These are phyloP conservation scores for Vachellia collinsii DNA, from an alignment of 306 rosid genomes.

Conservation along the genomic window DNA sequence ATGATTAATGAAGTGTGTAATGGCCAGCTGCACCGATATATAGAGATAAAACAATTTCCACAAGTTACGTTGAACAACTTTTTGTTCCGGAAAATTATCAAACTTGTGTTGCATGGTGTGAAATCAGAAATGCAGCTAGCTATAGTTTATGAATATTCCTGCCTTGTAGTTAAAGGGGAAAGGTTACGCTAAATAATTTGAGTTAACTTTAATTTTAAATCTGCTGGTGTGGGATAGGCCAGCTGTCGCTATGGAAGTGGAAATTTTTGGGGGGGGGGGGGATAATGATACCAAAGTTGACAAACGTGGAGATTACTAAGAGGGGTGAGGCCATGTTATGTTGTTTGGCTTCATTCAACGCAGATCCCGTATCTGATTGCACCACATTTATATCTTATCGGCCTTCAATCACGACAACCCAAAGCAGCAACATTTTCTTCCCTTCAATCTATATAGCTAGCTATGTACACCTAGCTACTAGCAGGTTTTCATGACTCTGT, in stretches of 20 bases:
- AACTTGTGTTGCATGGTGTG: slow-evolving; percentile 35
- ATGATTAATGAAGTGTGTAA: neutral
- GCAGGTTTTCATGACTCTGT: slow-evolving; percentile 44
- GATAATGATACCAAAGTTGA: slow-evolving; percentile 66
- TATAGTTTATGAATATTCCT: neutral
- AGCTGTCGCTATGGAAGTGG: slow-evolving; percentile 57
- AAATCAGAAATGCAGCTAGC: neutral
- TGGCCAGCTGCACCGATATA: neutral
- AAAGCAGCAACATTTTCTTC: slow-evolving; percentile 32
- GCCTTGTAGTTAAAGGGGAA: slow-evolving; percentile 9
- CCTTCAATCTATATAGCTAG: neutral
- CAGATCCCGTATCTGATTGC: slow-evolving; percentile 46
- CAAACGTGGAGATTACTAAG: slow-evolving; percentile 49
- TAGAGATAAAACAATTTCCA: neutral
- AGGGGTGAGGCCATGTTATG: slow-evolving; percentile 39
- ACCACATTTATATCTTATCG: slow-evolving; percentile 47
- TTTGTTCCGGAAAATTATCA: neutral
- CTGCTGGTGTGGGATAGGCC: slow-evolving; percentile 48
- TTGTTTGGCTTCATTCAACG: slow-evolving; percentile 44
- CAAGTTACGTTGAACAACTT: neutral
- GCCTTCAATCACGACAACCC: slow-evolving; percentile 82
- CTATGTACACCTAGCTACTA: slow-evolving; percentile 33
- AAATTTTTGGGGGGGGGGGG: slow-evolving; percentile 50
- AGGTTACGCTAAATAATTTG: slow-evolving; percentile 1
- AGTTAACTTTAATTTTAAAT: slow-evolving; percentile 21